Base-by-base conservation (phyloP, 805 yeast genomes). In the Metschnikowia lunata region DNA sequence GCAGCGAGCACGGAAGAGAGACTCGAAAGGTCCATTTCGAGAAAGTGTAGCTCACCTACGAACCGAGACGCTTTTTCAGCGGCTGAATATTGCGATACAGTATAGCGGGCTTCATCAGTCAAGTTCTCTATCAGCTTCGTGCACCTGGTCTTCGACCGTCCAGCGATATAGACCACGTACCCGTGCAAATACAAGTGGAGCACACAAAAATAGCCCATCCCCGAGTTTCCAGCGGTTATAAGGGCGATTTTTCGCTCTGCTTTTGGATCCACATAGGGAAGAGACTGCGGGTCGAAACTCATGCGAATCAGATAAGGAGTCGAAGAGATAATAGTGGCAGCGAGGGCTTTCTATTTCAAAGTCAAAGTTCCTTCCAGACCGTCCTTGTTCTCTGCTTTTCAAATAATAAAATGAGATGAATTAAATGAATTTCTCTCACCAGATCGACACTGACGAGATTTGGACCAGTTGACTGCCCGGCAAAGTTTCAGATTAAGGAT, bases 141-240 rank as follows among this genome's bases (percentile, higher is more conserved):
- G 5, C 83, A 82, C 46, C 84, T 70, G 11, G 72, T 64, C 36
- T 66, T 68, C 51, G 77, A 80, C 51, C 95, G 67, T 4, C 95
- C 91, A 3, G 85, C 88, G 31, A 88, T 68, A 58, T 87, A 88
- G 3, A 88, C 82, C 8, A 73, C 68, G 58, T 76, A 85, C 0
- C 96, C 96, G 61, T 87, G 96, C 40, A 85, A 67, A 56, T 83
- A 86, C 6, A 88, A 71, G 56, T 86, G 90, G 23, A 86, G 67
- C 8, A 80, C 87, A 0, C 90, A 82, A 59, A 72, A 84, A 71
- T 77, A 87, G 9, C 96, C 96, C 14, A 85, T 77, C 0, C 95
- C 96, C 44, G 84, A 76, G 54, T 82, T 85, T 6, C 93, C 95
- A 1, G 95, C 95, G 0, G 93, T 83, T 28, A 88, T 79, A 7